Percentiles rank a stretch among this genome's conserved stretches.
These are phyloP conservation scores for Ceratobasidium sp. DNA, from an alignment of 1,284 basidiomycete species.

Conservation along the genomic window DNA sequence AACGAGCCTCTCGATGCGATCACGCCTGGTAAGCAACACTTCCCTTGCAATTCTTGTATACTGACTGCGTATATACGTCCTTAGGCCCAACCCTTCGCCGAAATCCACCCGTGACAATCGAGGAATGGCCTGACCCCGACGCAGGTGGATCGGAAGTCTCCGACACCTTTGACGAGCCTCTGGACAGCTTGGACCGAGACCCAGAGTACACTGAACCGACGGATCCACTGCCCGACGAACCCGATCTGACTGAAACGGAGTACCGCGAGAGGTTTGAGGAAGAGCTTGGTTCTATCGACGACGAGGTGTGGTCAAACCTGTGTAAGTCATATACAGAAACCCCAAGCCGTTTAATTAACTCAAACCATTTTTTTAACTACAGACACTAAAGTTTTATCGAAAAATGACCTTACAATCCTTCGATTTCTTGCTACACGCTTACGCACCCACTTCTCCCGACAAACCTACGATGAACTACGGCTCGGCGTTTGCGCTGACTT, in stretches of 20 bases:
- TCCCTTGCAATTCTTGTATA: too few relatives aligned
- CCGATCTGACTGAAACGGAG: neutral
- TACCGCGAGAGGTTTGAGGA: neutral
- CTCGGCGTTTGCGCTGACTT: neutral
- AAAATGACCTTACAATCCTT: neutral
- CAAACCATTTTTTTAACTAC: neutral
- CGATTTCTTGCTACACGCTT: neutral
- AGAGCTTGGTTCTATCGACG: neutral
- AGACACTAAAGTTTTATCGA: neutral
- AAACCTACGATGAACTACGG: constrained; percentile 7
- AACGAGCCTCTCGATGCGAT: neutral
- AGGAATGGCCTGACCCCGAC: constrained; percentile 6
- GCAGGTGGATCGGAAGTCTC: neutral
- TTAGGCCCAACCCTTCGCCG: neutral
- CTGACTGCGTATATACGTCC: too few relatives aligned
- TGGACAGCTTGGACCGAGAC: constrained; percentile 8
- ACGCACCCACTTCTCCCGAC: constrained; percentile 14
- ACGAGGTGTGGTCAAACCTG: constrained; percentile 1
- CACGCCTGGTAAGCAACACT: neutral
- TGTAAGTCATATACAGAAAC: neutral
- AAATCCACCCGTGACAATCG: constrained; percentile 6
- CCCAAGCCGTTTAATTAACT: neutral
- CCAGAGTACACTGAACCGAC: neutral
- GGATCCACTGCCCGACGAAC: neutral
- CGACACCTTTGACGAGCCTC: neutral